phyloP scores from a whole-genome alignment of 83 land plant species.

The Picea mariana region DNA sequence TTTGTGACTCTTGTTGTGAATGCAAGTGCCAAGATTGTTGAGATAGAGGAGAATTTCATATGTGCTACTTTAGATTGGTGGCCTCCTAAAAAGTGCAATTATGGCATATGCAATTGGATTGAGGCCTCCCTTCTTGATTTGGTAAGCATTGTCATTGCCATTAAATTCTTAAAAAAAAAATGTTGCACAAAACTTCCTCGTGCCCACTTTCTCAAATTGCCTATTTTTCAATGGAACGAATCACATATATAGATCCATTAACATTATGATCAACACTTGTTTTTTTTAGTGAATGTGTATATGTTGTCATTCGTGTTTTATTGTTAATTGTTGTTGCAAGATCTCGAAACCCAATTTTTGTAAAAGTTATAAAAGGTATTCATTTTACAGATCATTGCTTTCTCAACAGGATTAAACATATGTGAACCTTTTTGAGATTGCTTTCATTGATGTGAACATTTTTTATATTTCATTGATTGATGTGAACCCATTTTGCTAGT shows the following conservation, averaged over 20 bases:
- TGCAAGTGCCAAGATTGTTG: constrained; percentile 24
- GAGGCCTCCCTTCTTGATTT: constrained; percentile 54
- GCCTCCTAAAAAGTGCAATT: constrained; percentile 80
- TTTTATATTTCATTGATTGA: too few relatives aligned
- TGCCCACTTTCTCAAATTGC: too few relatives aligned
- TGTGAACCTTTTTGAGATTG: background rate
- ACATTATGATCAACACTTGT: too few relatives aligned
- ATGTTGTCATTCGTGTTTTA: background rate
- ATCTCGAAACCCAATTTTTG: background rate
- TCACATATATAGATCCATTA: too few relatives aligned
- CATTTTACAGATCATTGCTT: background rate
- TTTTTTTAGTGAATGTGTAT: background rate
- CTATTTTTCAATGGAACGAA: too few relatives aligned
- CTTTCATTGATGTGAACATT: background rate
- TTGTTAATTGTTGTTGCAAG: background rate
- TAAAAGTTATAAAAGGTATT: constrained; percentile 6
- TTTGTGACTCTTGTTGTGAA: too few relatives aligned
- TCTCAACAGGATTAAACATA: background rate
- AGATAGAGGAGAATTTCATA: constrained; percentile 49
- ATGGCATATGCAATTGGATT: constrained; percentile 71
- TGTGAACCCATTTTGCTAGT: too few relatives aligned
- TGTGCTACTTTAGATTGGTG: constrained; percentile 90
- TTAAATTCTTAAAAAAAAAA: too few relatives aligned
- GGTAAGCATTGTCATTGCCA: constrained; percentile 23
- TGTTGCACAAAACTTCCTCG: too few relatives aligned